Conservation (phyloP, 352 stramenopile genomes). For the Phytophthora macrochlamydospora region DNA sequence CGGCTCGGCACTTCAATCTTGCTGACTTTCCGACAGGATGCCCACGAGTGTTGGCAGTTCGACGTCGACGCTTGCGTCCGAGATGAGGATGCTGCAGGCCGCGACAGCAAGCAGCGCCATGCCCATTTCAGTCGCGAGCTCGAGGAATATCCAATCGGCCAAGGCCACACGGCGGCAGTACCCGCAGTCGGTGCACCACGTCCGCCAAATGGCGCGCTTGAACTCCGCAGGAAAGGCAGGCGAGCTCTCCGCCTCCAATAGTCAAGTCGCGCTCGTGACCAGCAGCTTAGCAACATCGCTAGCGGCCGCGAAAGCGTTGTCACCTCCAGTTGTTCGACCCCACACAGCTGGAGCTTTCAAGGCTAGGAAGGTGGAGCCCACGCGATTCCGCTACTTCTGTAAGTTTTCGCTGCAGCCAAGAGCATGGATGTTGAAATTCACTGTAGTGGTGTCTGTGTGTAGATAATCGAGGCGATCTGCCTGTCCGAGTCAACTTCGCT, state of each 20-base stretch:
- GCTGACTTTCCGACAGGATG: constrained; percentile 15
- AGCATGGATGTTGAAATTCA: too few species aligned
- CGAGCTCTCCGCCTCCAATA: constrained; percentile 25
- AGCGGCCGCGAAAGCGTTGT: constrained; percentile 6
- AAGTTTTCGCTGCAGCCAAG: constrained; percentile 17
- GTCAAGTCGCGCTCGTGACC: constrained; percentile 30
- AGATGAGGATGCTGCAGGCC: constrained; percentile 36
- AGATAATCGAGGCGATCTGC: constrained; percentile 79
- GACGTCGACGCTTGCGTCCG: constrained; percentile 16
- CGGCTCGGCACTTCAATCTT: constrained; percentile 18
- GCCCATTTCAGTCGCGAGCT: constrained; percentile 43
- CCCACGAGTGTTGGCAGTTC: constrained; percentile 5
- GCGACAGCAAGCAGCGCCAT: constrained; percentile 20
- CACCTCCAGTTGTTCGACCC: constrained; percentile 36
- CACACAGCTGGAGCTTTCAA: constrained; percentile 64
- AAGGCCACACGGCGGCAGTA: constrained; percentile 34
- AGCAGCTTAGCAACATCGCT: constrained; percentile 22
- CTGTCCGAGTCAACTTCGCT: constrained; percentile 75
- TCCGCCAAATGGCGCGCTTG: constrained; percentile 60
- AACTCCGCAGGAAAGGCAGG: constrained; percentile 33
- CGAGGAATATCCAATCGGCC: constrained; percentile 36
- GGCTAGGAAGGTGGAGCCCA: constrained; percentile 70
- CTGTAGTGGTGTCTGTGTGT: background rate
- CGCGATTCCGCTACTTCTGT: constrained; percentile 87
- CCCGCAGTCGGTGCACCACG: constrained; percentile 49